A percentile compares a stretch with the other conserved stretches of the same genome.
Conservation (phyloP, 2,329 filamentous ascomycete genomes). For the Exophiala alcalophila region DNA sequence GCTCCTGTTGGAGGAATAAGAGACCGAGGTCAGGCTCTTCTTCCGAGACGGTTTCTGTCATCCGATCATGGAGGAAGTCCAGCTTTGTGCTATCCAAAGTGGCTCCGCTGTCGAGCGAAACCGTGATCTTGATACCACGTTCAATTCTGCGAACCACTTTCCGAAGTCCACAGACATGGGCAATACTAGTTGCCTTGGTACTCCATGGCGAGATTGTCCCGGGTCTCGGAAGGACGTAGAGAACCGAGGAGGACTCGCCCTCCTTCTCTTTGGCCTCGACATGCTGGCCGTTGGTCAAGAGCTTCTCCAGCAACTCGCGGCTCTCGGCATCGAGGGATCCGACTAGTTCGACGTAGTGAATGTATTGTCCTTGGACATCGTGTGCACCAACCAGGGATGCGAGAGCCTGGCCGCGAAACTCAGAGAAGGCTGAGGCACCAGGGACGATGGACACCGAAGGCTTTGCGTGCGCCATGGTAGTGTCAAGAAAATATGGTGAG, state of each 20-base stretch:
- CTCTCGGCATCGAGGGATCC: constrained; percentile 48
- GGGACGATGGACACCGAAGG: constrained; percentile 25
- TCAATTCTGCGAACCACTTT: constrained; percentile 75
- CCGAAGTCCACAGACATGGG: constrained; percentile 81
- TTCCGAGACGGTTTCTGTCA: constrained; percentile 80
- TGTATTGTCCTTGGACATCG: constrained; percentile 47
- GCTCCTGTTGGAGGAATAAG: constrained; percentile 74
- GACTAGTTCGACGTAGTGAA: constrained; percentile 65
- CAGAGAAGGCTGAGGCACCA: constrained; percentile 40
- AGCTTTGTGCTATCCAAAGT: constrained; percentile 56
- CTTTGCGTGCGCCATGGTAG: too few species aligned
- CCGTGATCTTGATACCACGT: constrained; percentile 73
- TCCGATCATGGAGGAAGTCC: constrained; percentile 80
- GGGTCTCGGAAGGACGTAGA: constrained; percentile 76
- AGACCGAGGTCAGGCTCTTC: constrained; percentile 64
- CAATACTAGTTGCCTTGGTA: constrained; percentile 91
- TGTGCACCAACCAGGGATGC: constrained; percentile 42
- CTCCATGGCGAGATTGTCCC: constrained; percentile 92
- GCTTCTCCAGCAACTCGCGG: constrained; percentile 54
- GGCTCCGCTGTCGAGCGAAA: constrained; percentile 58
- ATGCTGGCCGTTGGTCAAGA: constrained; percentile 61
- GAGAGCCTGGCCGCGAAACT: constrained; percentile 44
- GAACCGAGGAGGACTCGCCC: constrained; percentile 49
- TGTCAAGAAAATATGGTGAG: too few species aligned
- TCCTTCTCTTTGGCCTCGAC: constrained; percentile 43